These are phyloP conservation scores for Dothistroma septosporum DNA, from an alignment of 2,329 filamentous ascomycete genomes.

Conservation along the genomic window DNA sequence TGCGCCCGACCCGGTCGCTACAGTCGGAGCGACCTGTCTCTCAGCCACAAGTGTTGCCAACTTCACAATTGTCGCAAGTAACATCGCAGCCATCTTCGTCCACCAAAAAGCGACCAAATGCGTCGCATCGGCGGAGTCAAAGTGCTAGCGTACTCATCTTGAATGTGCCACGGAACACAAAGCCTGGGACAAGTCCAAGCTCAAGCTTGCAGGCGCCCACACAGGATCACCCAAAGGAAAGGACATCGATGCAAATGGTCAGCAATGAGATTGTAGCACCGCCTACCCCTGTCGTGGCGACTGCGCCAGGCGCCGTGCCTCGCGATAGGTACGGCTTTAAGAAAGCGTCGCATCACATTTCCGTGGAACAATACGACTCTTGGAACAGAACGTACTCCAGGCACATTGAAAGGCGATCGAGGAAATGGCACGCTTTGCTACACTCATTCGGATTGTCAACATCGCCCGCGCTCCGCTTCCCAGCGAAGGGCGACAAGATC, in stretches of 20 bases:
- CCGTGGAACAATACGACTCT: slow-evolving; percentile 69
- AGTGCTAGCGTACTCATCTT: slow-evolving; percentile 32
- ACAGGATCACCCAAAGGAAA: slow-evolving; percentile 3
- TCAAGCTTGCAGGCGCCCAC: slow-evolving; percentile 6
- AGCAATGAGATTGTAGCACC: slow-evolving; percentile 5
- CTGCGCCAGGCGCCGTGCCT: slow-evolving; percentile 29
- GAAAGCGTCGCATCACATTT: slow-evolving; percentile 77
- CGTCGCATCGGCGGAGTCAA: slow-evolving; percentile 31
- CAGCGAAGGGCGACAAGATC: slow-evolving; percentile 72
- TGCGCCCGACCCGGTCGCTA: slow-evolving; percentile 14
- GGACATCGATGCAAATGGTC: slow-evolving; percentile 19
- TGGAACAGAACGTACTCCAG: slow-evolving; percentile 75
- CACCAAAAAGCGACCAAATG: slow-evolving; percentile 14
- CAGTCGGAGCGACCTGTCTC: slow-evolving; percentile 24
- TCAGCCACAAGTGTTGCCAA: slow-evolving; percentile 13
- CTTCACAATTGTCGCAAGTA: slow-evolving; percentile 4
- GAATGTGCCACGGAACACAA: slow-evolving; percentile 11
- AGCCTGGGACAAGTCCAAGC: slow-evolving; percentile 11
- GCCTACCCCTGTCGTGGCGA: slow-evolving; percentile 1
- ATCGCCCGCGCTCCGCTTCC: slow-evolving; percentile 68
- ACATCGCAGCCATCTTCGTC: slow-evolving; percentile 1
- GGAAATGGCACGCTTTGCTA: slow-evolving; percentile 78
- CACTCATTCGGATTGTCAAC: slow-evolving; percentile 71
- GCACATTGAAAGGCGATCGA: slow-evolving; percentile 68
- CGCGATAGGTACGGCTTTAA: slow-evolving; percentile 90